Conservation (phyloP, 2,329 filamentous ascomycete species). For the Pseudogymnoascus sp. region DNA sequence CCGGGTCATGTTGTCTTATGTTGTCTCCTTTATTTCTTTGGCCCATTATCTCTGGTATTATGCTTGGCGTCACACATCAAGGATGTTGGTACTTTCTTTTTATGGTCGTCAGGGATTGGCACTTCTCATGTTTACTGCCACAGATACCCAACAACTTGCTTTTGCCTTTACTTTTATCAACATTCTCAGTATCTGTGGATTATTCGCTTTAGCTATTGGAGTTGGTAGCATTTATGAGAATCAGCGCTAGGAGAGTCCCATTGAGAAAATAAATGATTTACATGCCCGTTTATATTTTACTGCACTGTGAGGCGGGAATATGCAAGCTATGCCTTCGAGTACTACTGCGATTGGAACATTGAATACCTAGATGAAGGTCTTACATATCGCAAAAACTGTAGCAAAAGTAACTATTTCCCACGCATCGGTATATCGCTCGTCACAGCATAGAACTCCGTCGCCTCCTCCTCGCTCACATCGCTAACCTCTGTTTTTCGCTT, state of each 20-base stretch:
- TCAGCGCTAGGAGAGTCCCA: background rate
- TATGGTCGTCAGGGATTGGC: background rate
- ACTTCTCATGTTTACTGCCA: background rate
- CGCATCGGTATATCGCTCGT: constrained; percentile 4
- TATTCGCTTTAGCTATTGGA: background rate
- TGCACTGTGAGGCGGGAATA: background rate
- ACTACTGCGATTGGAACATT: background rate
- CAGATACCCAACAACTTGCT: background rate
- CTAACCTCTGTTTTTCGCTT: constrained; percentile 54
- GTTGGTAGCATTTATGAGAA: background rate
- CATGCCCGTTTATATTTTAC: background rate
- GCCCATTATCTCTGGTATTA: background rate
- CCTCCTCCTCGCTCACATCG: constrained; percentile 61
- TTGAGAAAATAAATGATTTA: background rate
- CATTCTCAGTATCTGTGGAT: background rate
- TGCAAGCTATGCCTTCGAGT: background rate
- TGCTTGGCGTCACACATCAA: background rate
- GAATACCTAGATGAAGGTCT: background rate
- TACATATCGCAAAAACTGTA: background rate
- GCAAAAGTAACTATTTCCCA: constrained; percentile 4
- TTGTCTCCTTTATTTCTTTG: background rate
- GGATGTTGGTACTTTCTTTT: background rate
- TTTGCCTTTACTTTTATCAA: background rate
- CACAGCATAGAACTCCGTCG: constrained; percentile 38
- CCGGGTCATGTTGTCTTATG: background rate